Evolutionary conservation across 2,329 filamentous ascomycete genomes (phyloP).

Genomic region (Pyrenochaeta sp.): DNA sequence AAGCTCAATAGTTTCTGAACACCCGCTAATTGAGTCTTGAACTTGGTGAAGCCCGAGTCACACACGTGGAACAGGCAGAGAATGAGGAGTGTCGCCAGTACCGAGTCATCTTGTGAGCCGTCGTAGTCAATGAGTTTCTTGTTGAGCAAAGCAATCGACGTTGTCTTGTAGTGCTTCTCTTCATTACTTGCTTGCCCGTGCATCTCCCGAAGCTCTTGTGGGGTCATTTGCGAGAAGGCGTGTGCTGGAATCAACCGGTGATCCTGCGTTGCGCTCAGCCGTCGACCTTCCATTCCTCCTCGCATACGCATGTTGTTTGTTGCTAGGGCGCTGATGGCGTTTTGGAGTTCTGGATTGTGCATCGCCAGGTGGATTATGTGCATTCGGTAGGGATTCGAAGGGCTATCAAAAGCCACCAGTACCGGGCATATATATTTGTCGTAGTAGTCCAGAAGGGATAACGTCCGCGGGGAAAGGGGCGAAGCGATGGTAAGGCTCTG

Average conservation of each 20-base stretch:
- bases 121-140: slow-evolving; percentile 79
- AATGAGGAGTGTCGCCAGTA: slow-evolving; percentile 84
- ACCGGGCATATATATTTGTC: slow-evolving; percentile 90
- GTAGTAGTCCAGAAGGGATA: slow-evolving; percentile 92
- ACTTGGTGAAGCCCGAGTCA: slow-evolving; percentile 90
- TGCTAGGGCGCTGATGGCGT: slow-evolving; percentile 87
- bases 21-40: slow-evolving; percentile 90
- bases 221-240: slow-evolving; percentile 47
- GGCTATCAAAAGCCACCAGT: slow-evolving; percentile 88
- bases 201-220: slow-evolving; percentile 48
- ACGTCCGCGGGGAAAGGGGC: slow-evolving; percentile 76
- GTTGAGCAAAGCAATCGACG: slow-evolving; percentile 84
- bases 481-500: slow-evolving; percentile 60
- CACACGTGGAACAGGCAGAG: slow-evolving; percentile 93
- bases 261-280: slow-evolving; percentile 41
- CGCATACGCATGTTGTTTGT: slow-evolving; percentile 92
- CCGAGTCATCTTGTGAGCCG: slow-evolving; percentile 82
- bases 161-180: slow-evolving; percentile 84
- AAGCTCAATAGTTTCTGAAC: slow-evolving; percentile 89
- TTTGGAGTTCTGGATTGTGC: slow-evolving; percentile 82
- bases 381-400: slow-evolving; percentile 81
- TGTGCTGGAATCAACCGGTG: slow-evolving; percentile 45
- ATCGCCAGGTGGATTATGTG: slow-evolving; percentile 81
- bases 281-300: slow-evolving; percentile 63
- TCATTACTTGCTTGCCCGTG: slow-evolving; percentile 70